Percentiles rank a stretch among this genome's conserved stretches.
Evolutionary conservation across 257 asterid species (phyloP).

Genomic region (Osmanthus fragrans): DNA sequence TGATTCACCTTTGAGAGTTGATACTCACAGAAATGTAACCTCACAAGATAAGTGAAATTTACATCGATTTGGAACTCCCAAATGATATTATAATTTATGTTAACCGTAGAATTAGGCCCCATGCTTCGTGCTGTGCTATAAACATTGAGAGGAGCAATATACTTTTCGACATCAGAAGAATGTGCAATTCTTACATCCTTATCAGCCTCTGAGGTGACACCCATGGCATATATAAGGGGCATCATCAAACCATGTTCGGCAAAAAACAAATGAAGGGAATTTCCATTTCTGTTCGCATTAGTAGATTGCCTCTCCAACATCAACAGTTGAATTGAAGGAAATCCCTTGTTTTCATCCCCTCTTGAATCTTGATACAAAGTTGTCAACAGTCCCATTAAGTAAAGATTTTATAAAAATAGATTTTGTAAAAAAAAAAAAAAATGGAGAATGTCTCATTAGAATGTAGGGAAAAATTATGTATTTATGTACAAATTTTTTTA

Average conservation of each 20-base stretch:
- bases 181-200: slow-evolving; percentile 33
- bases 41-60: slow-evolving; percentile 62
- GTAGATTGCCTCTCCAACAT: no score
- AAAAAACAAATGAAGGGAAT: no score
- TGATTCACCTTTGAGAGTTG: slow-evolving; percentile 48
- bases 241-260: slow-evolving; percentile 70
- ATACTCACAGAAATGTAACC: slow-evolving; percentile 79
- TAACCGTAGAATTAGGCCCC: slow-evolving; percentile 57
- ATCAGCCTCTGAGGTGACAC: slow-evolving; percentile 45
- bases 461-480: no score
- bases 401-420: no score
- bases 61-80: slow-evolving; percentile 68
- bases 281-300: no score
- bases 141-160: slow-evolving; percentile 53
- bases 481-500: no score
- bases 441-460: no score
- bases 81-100: slow-evolving; percentile 59
- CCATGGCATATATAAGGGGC: slow-evolving; percentile 57
- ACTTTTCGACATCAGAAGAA: slow-evolving; percentile 31
- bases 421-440: no score
- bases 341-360: no score
- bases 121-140: slow-evolving; percentile 54
- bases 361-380: no score
- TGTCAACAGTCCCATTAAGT: no score
- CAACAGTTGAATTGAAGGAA: no score